Percentiles rank a stretch among this genome's conserved stretches.
phyloP scores from a whole-genome alignment of 1,284 basidiomycete genomes.

The Tylopilus orsonianus region DNA sequence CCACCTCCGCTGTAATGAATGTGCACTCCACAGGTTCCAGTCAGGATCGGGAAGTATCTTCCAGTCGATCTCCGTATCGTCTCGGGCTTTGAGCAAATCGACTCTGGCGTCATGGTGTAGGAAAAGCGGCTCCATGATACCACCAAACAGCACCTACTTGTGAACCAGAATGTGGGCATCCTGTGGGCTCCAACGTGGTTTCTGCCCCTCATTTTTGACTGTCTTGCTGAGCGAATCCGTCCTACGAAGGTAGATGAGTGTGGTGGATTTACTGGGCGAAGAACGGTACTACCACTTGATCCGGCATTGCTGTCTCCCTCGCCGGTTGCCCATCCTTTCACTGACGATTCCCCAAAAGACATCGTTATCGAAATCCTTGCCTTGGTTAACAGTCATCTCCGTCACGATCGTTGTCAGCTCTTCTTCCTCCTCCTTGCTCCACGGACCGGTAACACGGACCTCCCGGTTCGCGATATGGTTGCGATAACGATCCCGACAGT shows the following conservation, averaged over 20 bases:
- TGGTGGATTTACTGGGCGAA: neutral
- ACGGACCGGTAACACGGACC: constrained; percentile 54
- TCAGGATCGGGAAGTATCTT: constrained; percentile 66
- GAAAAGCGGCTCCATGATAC: neutral
- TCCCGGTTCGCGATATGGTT: constrained; percentile 71
- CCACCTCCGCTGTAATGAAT: constrained; percentile 75
- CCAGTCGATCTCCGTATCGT: constrained; percentile 86
- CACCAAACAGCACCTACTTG: constrained; percentile 52
- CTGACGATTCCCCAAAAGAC: constrained; percentile 80
- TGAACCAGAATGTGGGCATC: constrained; percentile 79
- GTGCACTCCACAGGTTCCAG: constrained; percentile 84
- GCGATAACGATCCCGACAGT: constrained; percentile 82
- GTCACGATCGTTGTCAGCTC: constrained; percentile 69
- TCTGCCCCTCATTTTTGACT: constrained; percentile 65
- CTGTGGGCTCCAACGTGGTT: constrained; percentile 69
- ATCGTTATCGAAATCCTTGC: constrained; percentile 69
- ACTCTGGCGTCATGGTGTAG: constrained; percentile 44
- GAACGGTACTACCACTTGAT: constrained; percentile 67
- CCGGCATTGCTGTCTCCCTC: constrained; percentile 78
- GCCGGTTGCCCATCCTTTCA: constrained; percentile 68
- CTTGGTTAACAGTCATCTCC: constrained; percentile 67
- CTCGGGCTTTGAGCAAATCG: constrained; percentile 66
- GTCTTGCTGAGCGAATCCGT: constrained; percentile 71
- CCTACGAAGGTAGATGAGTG: constrained; percentile 41
- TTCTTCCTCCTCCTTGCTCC: constrained; percentile 75